phyloP scores from a whole-genome alignment of 352 stramenopile species.

The Ochromonadaceae sp. region DNA sequence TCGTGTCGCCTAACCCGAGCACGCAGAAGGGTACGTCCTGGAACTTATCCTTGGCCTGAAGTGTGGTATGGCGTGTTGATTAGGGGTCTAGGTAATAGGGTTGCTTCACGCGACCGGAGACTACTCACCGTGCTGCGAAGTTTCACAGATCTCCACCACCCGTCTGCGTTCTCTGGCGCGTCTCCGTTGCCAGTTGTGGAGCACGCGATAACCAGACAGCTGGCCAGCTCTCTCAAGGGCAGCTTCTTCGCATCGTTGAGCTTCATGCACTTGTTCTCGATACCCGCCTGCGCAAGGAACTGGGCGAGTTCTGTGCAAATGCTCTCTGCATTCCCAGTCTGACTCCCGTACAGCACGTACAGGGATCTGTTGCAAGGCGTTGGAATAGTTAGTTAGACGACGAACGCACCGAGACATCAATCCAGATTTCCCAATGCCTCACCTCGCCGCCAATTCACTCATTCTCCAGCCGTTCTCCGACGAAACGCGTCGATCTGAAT shows the following conservation, averaged over 20 bases:
- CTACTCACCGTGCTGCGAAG: slow-evolving; percentile 40
- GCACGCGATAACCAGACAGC: slow-evolving; percentile 61
- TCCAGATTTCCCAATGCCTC: no score
- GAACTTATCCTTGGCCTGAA: slow-evolving; percentile 51
- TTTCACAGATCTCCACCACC: slow-evolving; percentile 79
- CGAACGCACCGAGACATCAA: no score
- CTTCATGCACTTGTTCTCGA: slow-evolving; percentile 13
- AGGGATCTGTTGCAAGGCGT: no score
- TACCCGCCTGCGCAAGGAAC: neutral
- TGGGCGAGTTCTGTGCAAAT: slow-evolving; percentile 48
- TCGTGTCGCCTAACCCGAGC: slow-evolving; percentile 82
- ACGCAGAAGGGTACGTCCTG: slow-evolving; percentile 57
- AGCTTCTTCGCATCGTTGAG: slow-evolving; percentile 8
- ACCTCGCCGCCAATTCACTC: no score
- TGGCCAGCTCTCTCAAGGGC: neutral
- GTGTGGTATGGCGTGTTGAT: neutral
- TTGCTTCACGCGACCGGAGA: slow-evolving; percentile 16
- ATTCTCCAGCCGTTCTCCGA: no score
- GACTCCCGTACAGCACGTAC: slow-evolving; percentile 57
- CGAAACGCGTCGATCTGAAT: no score
- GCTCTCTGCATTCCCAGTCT: slow-evolving; percentile 63
- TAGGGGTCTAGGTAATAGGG: neutral
- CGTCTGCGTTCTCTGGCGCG: slow-evolving; percentile 71
- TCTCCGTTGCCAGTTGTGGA: slow-evolving; percentile 89
- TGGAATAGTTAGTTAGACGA: no score